Percentiles rank a stretch among this genome's conserved stretches.
These are phyloP conservation scores for Mycena chlorophos DNA, from an alignment of 768 basidiomycete species.

Conservation along the genomic window DNA sequence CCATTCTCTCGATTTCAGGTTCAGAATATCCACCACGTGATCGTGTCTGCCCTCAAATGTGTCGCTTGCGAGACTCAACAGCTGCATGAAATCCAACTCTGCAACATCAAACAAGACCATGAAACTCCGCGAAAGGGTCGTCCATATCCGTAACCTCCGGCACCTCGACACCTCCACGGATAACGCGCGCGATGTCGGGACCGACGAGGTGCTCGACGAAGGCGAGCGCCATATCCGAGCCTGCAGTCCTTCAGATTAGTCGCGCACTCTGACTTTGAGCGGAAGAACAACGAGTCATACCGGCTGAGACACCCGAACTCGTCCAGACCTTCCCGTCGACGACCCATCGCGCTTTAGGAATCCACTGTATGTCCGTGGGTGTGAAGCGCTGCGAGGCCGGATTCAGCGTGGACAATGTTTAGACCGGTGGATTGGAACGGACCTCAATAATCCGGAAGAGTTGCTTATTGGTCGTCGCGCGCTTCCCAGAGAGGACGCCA, in stretches of 20 bases:
- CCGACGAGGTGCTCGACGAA: slow-evolving; percentile 33
- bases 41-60: too few relatives aligned
- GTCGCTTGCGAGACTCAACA: too few relatives aligned
- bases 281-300: slow-evolving; percentile 10
- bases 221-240: slow-evolving; percentile 36
- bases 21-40: too few relatives aligned
- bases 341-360: slow-evolving; percentile 38
- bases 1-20: too few relatives aligned
- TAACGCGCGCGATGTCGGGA: slow-evolving; percentile 14
- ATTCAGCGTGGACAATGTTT: background rate
- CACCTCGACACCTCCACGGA: slow-evolving; percentile 25
- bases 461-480: slow-evolving; percentile 40
- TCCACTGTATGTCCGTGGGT: slow-evolving; percentile 31
- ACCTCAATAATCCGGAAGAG: slow-evolving; percentile 29
- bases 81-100: too few relatives aligned
- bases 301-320: slow-evolving; percentile 36
- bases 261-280: background rate
- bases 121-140: slow-evolving; percentile 28
- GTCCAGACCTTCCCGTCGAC: slow-evolving; percentile 36
- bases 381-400: slow-evolving; percentile 15
- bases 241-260: slow-evolving; percentile 8
- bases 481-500: slow-evolving; percentile 33
- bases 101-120: slow-evolving; percentile 27
- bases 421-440: background rate
- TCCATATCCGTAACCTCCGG: slow-evolving; percentile 20